Percentiles rank a stretch among this genome's conserved stretches.
These are phyloP conservation scores for Fusarium chuoi DNA, from an alignment of 2,329 filamentous ascomycete species.

Conservation along the genomic window DNA sequence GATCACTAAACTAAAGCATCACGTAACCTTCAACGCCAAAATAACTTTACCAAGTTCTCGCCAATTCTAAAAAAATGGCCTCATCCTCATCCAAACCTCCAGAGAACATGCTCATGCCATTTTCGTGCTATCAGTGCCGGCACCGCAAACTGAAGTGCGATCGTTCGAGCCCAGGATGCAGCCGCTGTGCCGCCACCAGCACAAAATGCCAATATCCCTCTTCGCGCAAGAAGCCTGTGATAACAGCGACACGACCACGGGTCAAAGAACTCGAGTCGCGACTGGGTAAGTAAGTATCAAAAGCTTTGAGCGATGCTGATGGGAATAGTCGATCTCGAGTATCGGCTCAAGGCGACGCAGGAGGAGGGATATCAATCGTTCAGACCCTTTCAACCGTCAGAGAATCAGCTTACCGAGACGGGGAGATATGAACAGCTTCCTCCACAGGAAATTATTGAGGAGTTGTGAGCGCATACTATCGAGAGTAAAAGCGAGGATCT, in stretches of 20 bases:
- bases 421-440: slow-evolving; percentile 47
- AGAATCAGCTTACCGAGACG: slow-evolving; percentile 36
- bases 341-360: slow-evolving; percentile 33
- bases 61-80: slow-evolving; percentile 11
- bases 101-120: slow-evolving; percentile 25
- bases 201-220: slow-evolving; percentile 44
- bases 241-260: slow-evolving; percentile 40
- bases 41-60: not conserved
- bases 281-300: slow-evolving; percentile 22
- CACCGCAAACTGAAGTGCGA: slow-evolving; percentile 46
- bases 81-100: slow-evolving; percentile 1
- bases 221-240: slow-evolving; percentile 37
- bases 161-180: slow-evolving; percentile 39
- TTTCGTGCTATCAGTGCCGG: slow-evolving; percentile 45
- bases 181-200: slow-evolving; percentile 38
- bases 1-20: not conserved
- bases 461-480: slow-evolving; percentile 32
- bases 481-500: not conserved
- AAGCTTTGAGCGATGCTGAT: not conserved
- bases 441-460: slow-evolving; percentile 39
- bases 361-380: slow-evolving; percentile 30
- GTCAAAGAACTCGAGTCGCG: slow-evolving; percentile 45
- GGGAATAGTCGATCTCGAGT: slow-evolving; percentile 36
- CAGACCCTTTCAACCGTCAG: slow-evolving; percentile 13
- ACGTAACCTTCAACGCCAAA: not conserved